Percentiles rank a stretch among this genome's conserved stretches.
Conservation (phyloP, 225 moss, liverwort and hornwort species). For the Marchantia polymorpha region DNA sequence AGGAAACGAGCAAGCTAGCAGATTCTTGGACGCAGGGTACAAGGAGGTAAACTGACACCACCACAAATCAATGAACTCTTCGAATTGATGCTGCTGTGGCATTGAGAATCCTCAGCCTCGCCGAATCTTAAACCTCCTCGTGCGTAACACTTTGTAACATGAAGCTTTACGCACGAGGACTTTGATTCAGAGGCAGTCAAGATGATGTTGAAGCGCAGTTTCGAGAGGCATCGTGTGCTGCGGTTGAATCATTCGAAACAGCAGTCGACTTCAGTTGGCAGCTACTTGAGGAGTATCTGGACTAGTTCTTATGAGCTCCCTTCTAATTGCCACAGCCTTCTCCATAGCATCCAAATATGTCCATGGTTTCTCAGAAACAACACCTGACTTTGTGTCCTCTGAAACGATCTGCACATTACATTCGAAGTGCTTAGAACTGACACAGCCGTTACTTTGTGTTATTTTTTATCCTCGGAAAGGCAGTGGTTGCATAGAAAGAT, state of each 20-base stretch:
- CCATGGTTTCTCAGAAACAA: conserved; percentile 58
- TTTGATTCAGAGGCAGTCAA: background rate
- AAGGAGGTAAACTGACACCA: background rate
- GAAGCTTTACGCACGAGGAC: too few relatives aligned
- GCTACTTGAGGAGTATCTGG: conserved; percentile 29
- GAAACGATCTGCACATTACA: conserved; percentile 51
- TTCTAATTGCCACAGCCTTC: conserved; percentile 20
- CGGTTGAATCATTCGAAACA: background rate
- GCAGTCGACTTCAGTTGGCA: conserved; percentile 12
- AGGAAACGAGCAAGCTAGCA: background rate
- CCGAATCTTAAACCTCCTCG: background rate
- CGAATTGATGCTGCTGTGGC: background rate
- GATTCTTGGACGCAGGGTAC: background rate
- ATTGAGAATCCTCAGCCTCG: background rate
- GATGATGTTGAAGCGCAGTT: conserved; percentile 2
- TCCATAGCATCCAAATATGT: conserved; percentile 61
- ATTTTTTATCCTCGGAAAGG: too few relatives aligned
- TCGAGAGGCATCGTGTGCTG: background rate
- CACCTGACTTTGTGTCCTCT: conserved; percentile 43
- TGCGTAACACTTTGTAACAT: background rate
- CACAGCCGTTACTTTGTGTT: too few relatives aligned
- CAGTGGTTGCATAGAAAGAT: too few relatives aligned
- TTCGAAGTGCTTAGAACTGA: too few relatives aligned
- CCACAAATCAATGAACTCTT: background rate
- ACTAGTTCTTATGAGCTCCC: conserved; percentile 14